Evolutionary conservation across 805 yeast species (phyloP).

Genomic region (Monosporozyma siamensis): DNA sequence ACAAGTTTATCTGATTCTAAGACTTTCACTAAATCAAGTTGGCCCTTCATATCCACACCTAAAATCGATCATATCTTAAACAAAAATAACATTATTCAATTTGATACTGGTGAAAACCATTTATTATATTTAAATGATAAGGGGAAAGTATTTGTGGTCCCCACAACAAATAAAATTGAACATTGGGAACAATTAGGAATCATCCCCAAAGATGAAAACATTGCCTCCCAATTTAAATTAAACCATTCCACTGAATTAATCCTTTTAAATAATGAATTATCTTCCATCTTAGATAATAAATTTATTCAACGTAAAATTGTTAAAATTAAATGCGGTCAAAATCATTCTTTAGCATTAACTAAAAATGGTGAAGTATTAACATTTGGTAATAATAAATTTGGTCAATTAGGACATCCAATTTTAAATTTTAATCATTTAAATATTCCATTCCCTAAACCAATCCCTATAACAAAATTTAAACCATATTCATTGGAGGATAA

Average conservation of each 20-base stretch:
- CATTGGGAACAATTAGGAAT: slow-evolving; percentile 78
- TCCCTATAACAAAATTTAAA: slow-evolving; percentile 32
- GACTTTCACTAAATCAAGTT: neutral
- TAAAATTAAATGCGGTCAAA: slow-evolving; percentile 62
- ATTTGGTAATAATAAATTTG: slow-evolving; percentile 77
- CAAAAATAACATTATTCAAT: slow-evolving; percentile 41
- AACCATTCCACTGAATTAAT: slow-evolving; percentile 38
- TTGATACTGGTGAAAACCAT: slow-evolving; percentile 59
- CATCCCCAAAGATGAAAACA: slow-evolving; percentile 41
- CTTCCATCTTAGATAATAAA: slow-evolving; percentile 17
- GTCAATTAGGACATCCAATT: slow-evolving; percentile 74
- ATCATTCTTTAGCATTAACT: slow-evolving; percentile 67
- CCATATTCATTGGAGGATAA: slow-evolving; percentile 35
- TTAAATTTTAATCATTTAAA: slow-evolving; percentile 50
- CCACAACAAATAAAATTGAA: slow-evolving; percentile 35
- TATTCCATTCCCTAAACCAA: slow-evolving; percentile 57
- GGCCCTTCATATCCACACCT: neutral
- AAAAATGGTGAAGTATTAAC: slow-evolving; percentile 61
- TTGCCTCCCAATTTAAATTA: slow-evolving; percentile 44
- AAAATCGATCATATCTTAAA: too few species aligned
- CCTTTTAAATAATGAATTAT: slow-evolving; percentile 13
- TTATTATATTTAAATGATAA: slow-evolving; percentile 49
- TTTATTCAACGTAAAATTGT: slow-evolving; percentile 36
- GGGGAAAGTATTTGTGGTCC: slow-evolving; percentile 54
- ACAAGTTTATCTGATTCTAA: too few species aligned